A percentile compares a stretch with the other conserved stretches of the same genome.
These are phyloP conservation scores for Colletotrichum somersetense DNA, from an alignment of 2,329 filamentous ascomycete species.

Conservation along the genomic window DNA sequence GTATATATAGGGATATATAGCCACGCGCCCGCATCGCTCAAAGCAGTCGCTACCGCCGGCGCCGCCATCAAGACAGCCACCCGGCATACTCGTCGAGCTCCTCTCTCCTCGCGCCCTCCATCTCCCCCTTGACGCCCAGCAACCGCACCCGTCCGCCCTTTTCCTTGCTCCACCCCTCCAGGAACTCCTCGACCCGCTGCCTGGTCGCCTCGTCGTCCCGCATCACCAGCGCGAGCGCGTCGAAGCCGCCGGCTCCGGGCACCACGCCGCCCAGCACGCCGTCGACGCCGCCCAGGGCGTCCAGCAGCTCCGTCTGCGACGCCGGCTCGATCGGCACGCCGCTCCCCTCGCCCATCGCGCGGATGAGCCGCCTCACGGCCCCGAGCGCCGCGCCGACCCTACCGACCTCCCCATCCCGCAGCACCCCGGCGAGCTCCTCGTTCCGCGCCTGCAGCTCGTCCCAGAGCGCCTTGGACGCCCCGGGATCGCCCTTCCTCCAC, in stretches of 20 bases:
- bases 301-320: slow-evolving; percentile 85
- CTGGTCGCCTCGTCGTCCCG: slow-evolving; percentile 77
- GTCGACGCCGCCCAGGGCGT: slow-evolving; percentile 77
- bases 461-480: slow-evolving; percentile 80
- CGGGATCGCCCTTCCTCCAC: slow-evolving; percentile 78
- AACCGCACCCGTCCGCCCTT: slow-evolving; percentile 75
- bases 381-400: slow-evolving; percentile 62
- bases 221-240: slow-evolving; percentile 87
- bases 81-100: slow-evolving; percentile 57
- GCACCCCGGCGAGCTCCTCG: slow-evolving; percentile 73
- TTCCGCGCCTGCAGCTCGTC: slow-evolving; percentile 80
- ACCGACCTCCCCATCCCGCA: slow-evolving; percentile 64
- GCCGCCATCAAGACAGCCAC: slow-evolving; percentile 53
- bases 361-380: slow-evolving; percentile 72
- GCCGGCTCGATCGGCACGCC: slow-evolving; percentile 90
- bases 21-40: background rate
- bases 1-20: background rate
- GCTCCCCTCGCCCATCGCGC: slow-evolving; percentile 80
- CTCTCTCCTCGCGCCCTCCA: slow-evolving; percentile 72
- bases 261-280: slow-evolving; percentile 94
- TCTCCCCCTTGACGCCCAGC: slow-evolving; percentile 77
- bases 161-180: slow-evolving; percentile 73
- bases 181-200: slow-evolving; percentile 68
- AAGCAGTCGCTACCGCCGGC: background rate
- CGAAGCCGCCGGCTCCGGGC: slow-evolving; percentile 92